Base-by-base conservation (phyloP, 805 yeast genomes). In the Candida hispaniensis region DNA sequence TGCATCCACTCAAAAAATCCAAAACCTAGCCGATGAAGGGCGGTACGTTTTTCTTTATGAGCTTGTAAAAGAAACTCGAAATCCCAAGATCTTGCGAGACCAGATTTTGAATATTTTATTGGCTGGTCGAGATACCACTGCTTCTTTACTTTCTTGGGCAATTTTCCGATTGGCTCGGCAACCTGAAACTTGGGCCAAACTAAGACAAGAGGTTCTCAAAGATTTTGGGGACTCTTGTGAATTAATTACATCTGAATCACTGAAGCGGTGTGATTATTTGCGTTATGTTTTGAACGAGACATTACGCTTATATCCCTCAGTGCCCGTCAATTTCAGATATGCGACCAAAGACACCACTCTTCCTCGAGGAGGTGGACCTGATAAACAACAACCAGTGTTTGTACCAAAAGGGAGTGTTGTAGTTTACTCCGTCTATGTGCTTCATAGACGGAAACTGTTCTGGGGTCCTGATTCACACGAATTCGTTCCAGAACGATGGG, bases 61-160 rank as follows among this genome's bases (percentile, higher is more conserved):
- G 45, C 58, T 69, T 41, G 67, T 58, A 30, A 63, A 64, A 49
- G 65, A 66, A 47, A 66, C 72, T 6, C 57, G 63, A 34, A 64
- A 69, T 44, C 67, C 69, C 10, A 51, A 41, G 38, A 58, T 60
- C 11, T 60, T 69, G 40, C 55, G 73, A 33, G 71, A 66, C 47
- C 73, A 69, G 50, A 55, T 66, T 29, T 54, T 69, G 49, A 68
- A 66, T 45, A 62, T 69, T 38, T 55, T 69, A 39, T 48, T 68
- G 12, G 75, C 75, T 7, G 73, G 73, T 15, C 58, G 75, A 45
- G 74, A 69, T 44, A 69, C 74, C 24, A 69, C 75, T 7, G 73
- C 74, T 4, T 63, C 67, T 2, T 52, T 66, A 18, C 57, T 69
- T 34, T 60, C 69, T 7, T 66, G 60, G 48, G 47, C 60, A 14